phyloP scores from a whole-genome alignment of 805 yeast genomes.

The Myxozyma monticola region DNA sequence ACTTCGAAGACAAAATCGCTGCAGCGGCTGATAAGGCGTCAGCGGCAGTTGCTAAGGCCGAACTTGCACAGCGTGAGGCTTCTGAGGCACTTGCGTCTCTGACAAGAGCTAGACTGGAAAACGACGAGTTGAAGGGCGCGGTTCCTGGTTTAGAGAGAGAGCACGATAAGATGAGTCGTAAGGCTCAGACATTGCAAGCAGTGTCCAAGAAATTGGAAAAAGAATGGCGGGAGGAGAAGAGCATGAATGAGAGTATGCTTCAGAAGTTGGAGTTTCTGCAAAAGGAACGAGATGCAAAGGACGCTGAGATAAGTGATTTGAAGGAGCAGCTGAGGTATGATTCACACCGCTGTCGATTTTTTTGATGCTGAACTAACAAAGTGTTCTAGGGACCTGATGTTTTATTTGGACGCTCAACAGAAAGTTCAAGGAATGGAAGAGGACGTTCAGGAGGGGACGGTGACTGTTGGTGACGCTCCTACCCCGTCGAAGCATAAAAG shows the following conservation, averaged over 20 bases:
- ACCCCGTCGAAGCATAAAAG: conserved; percentile 14
- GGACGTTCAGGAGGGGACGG: conserved; percentile 70
- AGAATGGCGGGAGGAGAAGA: conserved; percentile 50
- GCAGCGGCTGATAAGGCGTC: conserved; percentile 38
- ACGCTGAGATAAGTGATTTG: conserved; percentile 35
- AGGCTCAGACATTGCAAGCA: conserved; percentile 29
- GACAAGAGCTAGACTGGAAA: conserved; percentile 8
- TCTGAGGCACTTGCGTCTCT: conserved; percentile 23
- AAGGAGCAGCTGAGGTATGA: conserved; percentile 36
- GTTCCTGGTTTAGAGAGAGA: no score
- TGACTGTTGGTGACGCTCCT: conserved; percentile 44
- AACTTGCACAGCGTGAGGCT: conserved; percentile 27
- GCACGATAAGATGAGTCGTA: conserved; percentile 16
- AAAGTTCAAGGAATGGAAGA: conserved; percentile 70
- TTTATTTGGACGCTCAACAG: conserved; percentile 69
- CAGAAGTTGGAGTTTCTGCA: conserved; percentile 44
- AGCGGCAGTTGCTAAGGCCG: conserved; percentile 32
- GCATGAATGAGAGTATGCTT: conserved; percentile 46
- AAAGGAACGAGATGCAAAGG: conserved; percentile 33
- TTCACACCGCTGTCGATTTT: not conserved
- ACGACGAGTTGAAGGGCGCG: conserved; percentile 6
- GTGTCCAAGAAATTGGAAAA: conserved; percentile 38
- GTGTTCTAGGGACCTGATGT: conserved; percentile 75
- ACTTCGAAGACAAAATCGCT: conserved; percentile 60
- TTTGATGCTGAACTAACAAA: not conserved